Evolutionary conservation across 1,284 basidiomycete genomes (phyloP).

Genomic region (Meripilus lineatus): DNA sequence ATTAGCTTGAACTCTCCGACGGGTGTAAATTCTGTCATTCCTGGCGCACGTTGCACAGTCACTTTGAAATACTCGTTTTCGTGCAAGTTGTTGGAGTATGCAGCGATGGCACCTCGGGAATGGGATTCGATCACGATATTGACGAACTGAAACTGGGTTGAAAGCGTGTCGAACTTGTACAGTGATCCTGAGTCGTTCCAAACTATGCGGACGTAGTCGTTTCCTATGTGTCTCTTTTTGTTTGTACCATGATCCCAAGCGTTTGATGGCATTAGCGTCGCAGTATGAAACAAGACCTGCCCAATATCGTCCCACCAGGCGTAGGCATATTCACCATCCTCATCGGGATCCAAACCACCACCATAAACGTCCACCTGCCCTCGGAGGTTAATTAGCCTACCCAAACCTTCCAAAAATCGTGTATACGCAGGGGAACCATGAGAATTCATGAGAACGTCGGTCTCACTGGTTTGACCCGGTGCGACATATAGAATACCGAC

Average conservation of each 20-base stretch:
- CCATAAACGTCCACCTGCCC: slow-evolving; percentile 93
- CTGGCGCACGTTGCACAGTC: slow-evolving; percentile 76
- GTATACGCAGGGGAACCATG: slow-evolving; percentile 95
- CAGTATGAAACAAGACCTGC: slow-evolving; percentile 93
- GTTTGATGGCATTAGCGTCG: slow-evolving; percentile 94
- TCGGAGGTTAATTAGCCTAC: slow-evolving; percentile 85
- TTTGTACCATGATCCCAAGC: slow-evolving; percentile 64
- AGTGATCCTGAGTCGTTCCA: slow-evolving; percentile 93
- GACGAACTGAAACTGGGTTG: slow-evolving; percentile 94
- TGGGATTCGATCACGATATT: slow-evolving; percentile 97
- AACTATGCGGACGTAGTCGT: slow-evolving; percentile 92
- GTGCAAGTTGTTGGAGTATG: slow-evolving; percentile 72
- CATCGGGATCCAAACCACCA: slow-evolving; percentile 85
- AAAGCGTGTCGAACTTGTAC: slow-evolving; percentile 88
- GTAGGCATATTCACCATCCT: slow-evolving; percentile 93
- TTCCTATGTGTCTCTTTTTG: slow-evolving; percentile 94
- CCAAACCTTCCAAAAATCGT: slow-evolving; percentile 87
- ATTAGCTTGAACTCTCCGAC: slow-evolving; percentile 92
- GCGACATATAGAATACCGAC: slow-evolving; percentile 96
- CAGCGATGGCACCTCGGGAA: slow-evolving; percentile 77
- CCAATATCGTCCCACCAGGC: slow-evolving; percentile 99
- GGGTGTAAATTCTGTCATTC: slow-evolving; percentile 90
- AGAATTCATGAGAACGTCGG: slow-evolving; percentile 85
- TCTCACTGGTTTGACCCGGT: slow-evolving; percentile 82
- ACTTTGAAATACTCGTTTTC: slow-evolving; percentile 93